Conservation (phyloP, 352 stramenopile species). For the Phytophthora citrophthora region DNA sequence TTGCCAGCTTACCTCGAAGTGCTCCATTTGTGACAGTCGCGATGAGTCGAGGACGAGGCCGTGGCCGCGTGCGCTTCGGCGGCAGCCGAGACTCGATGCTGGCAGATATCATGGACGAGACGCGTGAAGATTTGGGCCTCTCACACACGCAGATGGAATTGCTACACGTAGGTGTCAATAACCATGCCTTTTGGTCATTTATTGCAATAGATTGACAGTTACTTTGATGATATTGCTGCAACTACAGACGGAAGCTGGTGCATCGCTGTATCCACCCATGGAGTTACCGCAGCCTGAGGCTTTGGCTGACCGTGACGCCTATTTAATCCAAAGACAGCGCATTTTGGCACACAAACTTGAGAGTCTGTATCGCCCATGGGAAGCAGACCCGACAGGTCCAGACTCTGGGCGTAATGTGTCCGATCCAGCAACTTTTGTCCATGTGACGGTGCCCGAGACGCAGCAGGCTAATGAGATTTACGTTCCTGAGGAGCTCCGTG, state of each 20-base stretch:
- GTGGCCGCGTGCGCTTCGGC: slow-evolving; percentile 72
- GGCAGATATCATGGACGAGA: slow-evolving; percentile 75
- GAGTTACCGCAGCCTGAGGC: slow-evolving; percentile 68
- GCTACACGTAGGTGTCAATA: slow-evolving; percentile 50
- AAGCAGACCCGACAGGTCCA: slow-evolving; percentile 36
- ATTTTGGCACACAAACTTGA: slow-evolving; percentile 73
- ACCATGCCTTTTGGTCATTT: background rate
- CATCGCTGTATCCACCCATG: slow-evolving; percentile 64
- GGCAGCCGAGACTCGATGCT: slow-evolving; percentile 73
- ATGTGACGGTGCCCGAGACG: slow-evolving; percentile 66
- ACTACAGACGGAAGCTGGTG: slow-evolving; percentile 50
- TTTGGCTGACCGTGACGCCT: slow-evolving; percentile 60
- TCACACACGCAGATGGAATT: slow-evolving; percentile 76
- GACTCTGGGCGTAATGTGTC: slow-evolving; percentile 29
- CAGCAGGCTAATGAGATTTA: slow-evolving; percentile 67
- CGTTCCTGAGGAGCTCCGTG: slow-evolving; percentile 64
- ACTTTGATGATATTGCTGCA: background rate
- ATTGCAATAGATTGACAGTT: background rate
- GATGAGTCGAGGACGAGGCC: slow-evolving; percentile 73
- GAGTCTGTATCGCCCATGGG: slow-evolving; percentile 71
- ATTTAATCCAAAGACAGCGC: slow-evolving; percentile 74
- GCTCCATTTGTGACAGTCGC: background rate
- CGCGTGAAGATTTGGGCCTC: slow-evolving; percentile 70
- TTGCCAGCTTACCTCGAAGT: background rate
- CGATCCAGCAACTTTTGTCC: slow-evolving; percentile 58